Percentiles rank a stretch among this genome's conserved stretches.
These are phyloP conservation scores for Aphanomyces astaci DNA, from an alignment of 352 stramenopile species.

Conservation along the genomic window DNA sequence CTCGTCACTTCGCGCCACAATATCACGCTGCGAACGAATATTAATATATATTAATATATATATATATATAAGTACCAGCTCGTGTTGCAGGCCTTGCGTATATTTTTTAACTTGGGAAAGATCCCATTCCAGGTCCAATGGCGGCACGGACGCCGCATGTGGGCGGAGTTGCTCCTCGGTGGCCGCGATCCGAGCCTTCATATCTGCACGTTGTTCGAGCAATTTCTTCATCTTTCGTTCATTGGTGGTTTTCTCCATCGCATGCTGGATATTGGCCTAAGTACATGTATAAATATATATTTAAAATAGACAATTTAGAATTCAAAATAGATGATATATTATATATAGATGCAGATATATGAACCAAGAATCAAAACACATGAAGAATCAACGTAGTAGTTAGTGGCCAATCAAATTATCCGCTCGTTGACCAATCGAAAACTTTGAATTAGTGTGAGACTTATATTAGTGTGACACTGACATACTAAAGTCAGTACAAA, in stretches of 20 bases:
- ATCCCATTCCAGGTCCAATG: slow-evolving; percentile 1
- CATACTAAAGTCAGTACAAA: too few species aligned
- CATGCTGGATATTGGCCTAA: not conserved
- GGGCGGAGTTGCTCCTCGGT: slow-evolving; percentile 7
- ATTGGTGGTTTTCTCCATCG: not conserved
- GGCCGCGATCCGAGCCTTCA: slow-evolving; percentile 6
- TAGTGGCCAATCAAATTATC: too few species aligned
- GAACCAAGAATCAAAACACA: too few species aligned
- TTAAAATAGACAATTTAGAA: too few species aligned
- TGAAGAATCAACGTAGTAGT: too few species aligned
- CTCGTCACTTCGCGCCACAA: slow-evolving; percentile 4
- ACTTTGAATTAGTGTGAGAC: not conserved
- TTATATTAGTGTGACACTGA: too few species aligned
- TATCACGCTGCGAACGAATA: not conserved
- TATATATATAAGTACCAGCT: slow-evolving; percentile 4
- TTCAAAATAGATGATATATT: too few species aligned
- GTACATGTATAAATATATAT: too few species aligned
- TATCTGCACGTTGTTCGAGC: slow-evolving; percentile 1
- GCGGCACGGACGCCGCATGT: not conserved
- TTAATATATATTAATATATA: not conserved
- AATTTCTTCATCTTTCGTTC: slow-evolving; percentile 4
- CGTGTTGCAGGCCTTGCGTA: not conserved
- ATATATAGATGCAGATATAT: too few species aligned
- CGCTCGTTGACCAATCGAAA: too few species aligned
- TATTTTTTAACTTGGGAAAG: slow-evolving; percentile 4